Conservation (phyloP, 1,284 basidiomycete species). For the Sporisorium reilianum region DNA sequence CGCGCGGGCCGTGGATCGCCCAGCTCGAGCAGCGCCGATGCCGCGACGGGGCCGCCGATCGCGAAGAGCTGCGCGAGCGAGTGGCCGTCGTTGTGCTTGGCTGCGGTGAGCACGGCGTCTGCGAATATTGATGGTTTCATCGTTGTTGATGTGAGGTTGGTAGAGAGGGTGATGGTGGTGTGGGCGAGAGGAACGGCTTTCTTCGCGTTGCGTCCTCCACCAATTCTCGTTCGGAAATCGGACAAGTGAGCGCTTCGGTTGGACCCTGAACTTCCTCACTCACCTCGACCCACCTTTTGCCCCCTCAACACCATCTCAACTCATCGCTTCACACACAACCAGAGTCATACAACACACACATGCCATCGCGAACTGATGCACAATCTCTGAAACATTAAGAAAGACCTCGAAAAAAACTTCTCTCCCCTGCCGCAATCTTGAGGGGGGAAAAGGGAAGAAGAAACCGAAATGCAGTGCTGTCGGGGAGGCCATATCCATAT, state of each 20-base stretch:
- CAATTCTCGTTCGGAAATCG: neutral
- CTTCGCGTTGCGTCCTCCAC: neutral
- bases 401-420: neutral
- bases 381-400: no score
- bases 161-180: conserved; percentile 1
- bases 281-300: neutral
- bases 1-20: conserved; percentile 33
- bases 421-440: neutral
- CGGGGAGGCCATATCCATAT: neutral
- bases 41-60: conserved; percentile 35
- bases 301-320: neutral
- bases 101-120: conserved; percentile 45
- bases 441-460: neutral
- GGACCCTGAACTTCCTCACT: conserved; percentile 1
- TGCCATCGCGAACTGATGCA: neutral
- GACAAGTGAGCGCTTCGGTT: neutral
- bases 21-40: conserved; percentile 35
- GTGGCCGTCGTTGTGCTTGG: conserved; percentile 29
- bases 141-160: neutral
- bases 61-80: conserved; percentile 56
- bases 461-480: conserved; percentile 1
- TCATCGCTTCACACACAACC: neutral
- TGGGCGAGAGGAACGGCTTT: neutral
- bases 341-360: neutral
- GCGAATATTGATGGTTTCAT: conserved; percentile 50